Conservation (phyloP, 2,329 filamentous ascomycete genomes). For the Fusarium nisikadoi region DNA sequence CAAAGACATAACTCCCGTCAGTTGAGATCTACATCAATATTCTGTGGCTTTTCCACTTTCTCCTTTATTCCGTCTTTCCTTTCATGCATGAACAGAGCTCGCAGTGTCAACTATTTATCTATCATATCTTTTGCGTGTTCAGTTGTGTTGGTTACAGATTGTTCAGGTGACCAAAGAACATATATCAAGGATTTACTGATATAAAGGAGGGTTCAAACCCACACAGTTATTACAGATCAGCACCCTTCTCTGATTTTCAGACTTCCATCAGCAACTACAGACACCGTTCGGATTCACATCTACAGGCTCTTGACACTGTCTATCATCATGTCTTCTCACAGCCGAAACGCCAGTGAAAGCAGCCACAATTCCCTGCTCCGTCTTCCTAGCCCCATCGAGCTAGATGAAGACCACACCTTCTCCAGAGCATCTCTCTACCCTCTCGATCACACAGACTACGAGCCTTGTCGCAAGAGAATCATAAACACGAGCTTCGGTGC, state of each 20-base stretch:
- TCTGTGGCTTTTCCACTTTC: rapidly evolving
- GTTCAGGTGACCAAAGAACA: neutral
- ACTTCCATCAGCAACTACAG: neutral
- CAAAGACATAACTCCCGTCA: rapidly evolving
- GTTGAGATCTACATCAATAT: rapidly evolving
- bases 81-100: neutral
- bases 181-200: rapidly evolving
- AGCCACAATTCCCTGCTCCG: neutral
- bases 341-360: neutral
- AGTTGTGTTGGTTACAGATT: rapidly evolving
- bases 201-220: neutral
- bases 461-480: neutral
- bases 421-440: neutral
- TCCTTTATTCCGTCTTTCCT: neutral
- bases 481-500: neutral
- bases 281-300: neutral
- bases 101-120: rapidly evolving
- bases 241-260: neutral
- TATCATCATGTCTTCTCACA: neutral
- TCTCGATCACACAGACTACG: neutral
- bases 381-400: neutral
- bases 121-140: neutral
- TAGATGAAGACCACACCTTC: neutral
- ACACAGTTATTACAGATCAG: rapidly evolving
- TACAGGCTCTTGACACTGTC: rapidly evolving